These are phyloP conservation scores for Cystofilobasidium bisporidii DNA, from an alignment of 768 basidiomycete genomes.

Conservation along the genomic window DNA sequence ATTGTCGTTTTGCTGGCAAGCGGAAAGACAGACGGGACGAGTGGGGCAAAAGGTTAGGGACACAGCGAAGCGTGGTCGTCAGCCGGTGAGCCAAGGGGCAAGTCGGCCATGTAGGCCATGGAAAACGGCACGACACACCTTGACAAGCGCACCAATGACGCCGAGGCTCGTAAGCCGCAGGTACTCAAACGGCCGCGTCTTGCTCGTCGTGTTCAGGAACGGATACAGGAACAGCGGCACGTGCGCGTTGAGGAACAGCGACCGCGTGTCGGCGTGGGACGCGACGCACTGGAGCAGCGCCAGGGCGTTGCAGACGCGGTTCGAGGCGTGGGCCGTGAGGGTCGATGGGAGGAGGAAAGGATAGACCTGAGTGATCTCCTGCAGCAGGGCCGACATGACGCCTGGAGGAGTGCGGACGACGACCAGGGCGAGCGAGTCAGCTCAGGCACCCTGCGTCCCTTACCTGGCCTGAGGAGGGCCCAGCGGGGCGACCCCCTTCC, in stretches of 20 bases:
- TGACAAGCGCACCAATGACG: conserved; percentile 96
- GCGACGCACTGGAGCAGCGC: conserved; percentile 97
- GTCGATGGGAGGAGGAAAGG: conserved; percentile 89
- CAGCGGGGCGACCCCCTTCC: no score
- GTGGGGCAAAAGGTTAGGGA: no score
- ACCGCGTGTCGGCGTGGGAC: conserved; percentile 89
- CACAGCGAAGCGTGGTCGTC: no score
- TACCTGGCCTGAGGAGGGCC: no score
- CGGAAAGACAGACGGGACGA: no score
- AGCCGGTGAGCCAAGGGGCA: no score
- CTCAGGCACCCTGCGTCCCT: no score
- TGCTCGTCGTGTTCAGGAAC: conserved; percentile 96
- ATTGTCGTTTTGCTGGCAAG: conserved; percentile 89
- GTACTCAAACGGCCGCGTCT: conserved; percentile 99
- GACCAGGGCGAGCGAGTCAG: no score
- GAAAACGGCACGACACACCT: conserved; percentile 63
- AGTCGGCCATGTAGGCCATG: no score
- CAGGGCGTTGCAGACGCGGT: conserved; percentile 96
- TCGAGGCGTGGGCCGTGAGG: conserved; percentile 92
- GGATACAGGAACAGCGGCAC: conserved; percentile 93
- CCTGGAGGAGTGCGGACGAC: conserved; percentile 45
- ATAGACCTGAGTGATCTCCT: conserved; percentile 98
- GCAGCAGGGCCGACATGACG: conserved; percentile 91
- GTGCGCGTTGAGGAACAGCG: conserved; percentile 91
- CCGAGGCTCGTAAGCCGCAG: conserved; percentile 97